Percentiles rank a stretch among this genome's conserved stretches.
Evolutionary conservation across 2,329 filamentous ascomycete species (phyloP).

Genomic region (Fusarium buharicum): DNA sequence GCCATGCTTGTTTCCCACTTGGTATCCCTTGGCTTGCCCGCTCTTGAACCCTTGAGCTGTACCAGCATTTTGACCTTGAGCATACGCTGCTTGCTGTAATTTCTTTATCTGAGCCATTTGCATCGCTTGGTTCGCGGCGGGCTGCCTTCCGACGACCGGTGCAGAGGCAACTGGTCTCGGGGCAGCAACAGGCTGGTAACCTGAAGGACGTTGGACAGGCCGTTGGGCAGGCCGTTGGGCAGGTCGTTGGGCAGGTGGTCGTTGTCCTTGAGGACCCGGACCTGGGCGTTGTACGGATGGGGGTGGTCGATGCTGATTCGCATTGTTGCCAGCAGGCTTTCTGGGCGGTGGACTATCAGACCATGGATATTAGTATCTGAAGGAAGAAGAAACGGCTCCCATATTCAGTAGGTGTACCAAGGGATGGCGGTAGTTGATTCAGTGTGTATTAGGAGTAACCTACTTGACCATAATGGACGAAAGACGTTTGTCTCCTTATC

Average conservation of each 20-base stretch:
- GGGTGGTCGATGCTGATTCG: background rate
- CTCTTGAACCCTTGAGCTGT: background rate
- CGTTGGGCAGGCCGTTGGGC: conserved; percentile 1
- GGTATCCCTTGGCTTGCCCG: background rate
- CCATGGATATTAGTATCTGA: background rate
- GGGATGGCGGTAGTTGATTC: background rate
- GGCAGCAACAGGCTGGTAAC: conserved; percentile 12
- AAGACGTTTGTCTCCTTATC: rapidly evolving
- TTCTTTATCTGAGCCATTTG: conserved; percentile 23
- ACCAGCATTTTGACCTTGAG: background rate
- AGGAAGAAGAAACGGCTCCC: background rate
- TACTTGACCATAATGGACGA: conserved; percentile 6
- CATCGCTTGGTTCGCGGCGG: conserved; percentile 14
- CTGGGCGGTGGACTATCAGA: background rate
- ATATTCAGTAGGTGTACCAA: background rate
- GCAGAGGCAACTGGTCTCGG: conserved; percentile 9
- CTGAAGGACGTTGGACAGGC: background rate
- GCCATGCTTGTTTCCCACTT: conserved; percentile 1
- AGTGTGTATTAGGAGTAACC: background rate
- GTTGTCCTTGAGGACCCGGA: background rate
- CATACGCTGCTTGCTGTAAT: conserved; percentile 11
- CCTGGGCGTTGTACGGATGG: background rate
- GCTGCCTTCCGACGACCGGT: conserved; percentile 21
- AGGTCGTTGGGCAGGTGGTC: conserved; percentile 1
- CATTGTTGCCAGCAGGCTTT: background rate